A percentile compares a stretch with the other conserved stretches of the same genome.
Conservation (phyloP, 2,329 filamentous ascomycete genomes). For the Huntiella moniliformis region DNA sequence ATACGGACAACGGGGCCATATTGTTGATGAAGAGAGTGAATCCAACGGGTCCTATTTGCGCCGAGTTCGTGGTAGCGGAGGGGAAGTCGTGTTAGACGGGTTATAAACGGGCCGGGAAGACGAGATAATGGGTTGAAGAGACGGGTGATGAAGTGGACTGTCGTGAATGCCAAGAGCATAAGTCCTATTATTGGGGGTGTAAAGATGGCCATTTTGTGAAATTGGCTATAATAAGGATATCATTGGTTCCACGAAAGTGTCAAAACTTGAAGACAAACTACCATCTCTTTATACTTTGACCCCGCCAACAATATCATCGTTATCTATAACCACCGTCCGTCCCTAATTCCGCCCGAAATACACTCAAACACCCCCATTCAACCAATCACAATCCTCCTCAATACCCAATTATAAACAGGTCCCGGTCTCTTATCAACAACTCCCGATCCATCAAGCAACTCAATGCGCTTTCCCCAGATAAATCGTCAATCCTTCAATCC, state of each 20-base stretch:
- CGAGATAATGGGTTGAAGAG: conserved; percentile 19
- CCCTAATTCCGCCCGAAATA: too few relatives aligned
- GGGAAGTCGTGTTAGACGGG: conserved; percentile 30
- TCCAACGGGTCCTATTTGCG: conserved; percentile 33
- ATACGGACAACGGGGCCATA: conserved; percentile 41
- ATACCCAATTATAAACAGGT: background rate
- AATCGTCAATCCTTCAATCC: background rate
- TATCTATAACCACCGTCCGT: too few relatives aligned
- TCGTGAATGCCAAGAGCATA: conserved; percentile 15
- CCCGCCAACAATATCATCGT: background rate
- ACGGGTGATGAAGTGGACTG: conserved; percentile 15
- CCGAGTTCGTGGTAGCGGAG: conserved; percentile 39
- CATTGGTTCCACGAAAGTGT: too few relatives aligned
- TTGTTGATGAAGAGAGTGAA: conserved; percentile 35
- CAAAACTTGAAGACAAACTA: background rate
- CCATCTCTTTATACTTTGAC: background rate
- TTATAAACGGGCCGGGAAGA: conserved; percentile 30
- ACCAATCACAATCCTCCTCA: too few relatives aligned
- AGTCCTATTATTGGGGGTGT: conserved; percentile 17
- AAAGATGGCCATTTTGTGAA: conserved; percentile 12
- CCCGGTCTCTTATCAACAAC: background rate
- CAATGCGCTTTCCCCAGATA: background rate
- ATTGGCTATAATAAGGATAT: background rate
- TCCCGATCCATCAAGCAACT: background rate
- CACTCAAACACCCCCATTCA: too few relatives aligned